These are phyloP conservation scores for Dendrobium nobile DNA, from an alignment of 106 monocot genomes.

Conservation along the genomic window DNA sequence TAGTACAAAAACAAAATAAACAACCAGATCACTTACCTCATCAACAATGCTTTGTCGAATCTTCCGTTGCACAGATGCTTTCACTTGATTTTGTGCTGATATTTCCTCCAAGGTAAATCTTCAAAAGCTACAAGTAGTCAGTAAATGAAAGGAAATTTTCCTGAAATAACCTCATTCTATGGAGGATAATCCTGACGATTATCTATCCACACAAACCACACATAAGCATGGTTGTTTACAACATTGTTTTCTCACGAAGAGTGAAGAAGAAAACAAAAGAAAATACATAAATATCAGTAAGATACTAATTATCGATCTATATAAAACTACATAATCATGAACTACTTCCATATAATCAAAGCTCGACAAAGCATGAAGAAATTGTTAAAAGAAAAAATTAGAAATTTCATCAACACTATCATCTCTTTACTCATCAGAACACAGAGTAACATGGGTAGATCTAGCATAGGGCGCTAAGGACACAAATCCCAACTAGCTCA, in stretches of 20 bases:
- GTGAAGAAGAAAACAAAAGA: background rate
- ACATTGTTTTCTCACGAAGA: background rate
- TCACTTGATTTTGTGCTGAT: constrained; percentile 67
- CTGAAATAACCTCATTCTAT: background rate
- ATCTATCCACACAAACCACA: background rate
- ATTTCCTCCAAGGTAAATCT: constrained; percentile 59
- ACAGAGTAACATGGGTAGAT: background rate
- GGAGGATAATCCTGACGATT: background rate
- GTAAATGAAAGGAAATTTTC: background rate
- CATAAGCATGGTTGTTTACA: background rate
- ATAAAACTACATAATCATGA: background rate
- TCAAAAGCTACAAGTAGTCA: background rate
- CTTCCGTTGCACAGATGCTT: constrained; percentile 51
- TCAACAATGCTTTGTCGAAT: constrained; percentile 60
- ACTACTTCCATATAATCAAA: background rate
- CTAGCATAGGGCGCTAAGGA: background rate
- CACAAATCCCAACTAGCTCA: background rate
- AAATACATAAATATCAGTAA: background rate
- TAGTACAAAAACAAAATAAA: background rate
- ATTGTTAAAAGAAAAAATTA: background rate
- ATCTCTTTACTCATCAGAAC: background rate
- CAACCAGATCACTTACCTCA: constrained; percentile 22
- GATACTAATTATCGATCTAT: background rate
- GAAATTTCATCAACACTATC: background rate
- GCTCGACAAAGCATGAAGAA: background rate